Evolutionary conservation across 805 yeast species (phyloP).

Genomic region (Candida dendrica): DNA sequence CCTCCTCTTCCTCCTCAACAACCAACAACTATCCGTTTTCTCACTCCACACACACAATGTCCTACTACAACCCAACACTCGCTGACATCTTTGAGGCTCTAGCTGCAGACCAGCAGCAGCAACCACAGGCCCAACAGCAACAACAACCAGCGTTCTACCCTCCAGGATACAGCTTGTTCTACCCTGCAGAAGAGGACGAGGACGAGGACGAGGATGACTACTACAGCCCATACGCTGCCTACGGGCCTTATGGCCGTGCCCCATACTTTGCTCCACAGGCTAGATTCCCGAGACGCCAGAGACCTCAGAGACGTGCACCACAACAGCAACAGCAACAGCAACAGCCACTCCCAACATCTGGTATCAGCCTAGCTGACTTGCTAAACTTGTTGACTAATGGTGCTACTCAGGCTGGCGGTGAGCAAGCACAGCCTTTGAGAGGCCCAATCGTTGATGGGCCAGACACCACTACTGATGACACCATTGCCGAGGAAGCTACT

Average conservation of each 20-base stretch:
- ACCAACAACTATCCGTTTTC: no score
- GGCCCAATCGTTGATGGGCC: background rate
- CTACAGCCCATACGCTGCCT: background rate
- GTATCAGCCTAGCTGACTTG: background rate
- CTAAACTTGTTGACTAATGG: no score
- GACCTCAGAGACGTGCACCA: background rate
- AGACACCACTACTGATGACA: background rate
- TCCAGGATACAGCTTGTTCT: conserved; percentile 1
- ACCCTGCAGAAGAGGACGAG: conserved; percentile 6
- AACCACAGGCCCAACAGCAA: conserved; percentile 2
- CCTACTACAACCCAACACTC: conserved; percentile 12
- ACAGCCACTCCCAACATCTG: background rate
- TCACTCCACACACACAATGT: conserved; percentile 4
- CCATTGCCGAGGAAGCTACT: background rate
- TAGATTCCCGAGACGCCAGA: background rate
- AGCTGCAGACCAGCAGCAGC: conserved; percentile 8
- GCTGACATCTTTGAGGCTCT: conserved; percentile 17
- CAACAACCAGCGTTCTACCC: background rate
- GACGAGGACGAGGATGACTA: background rate
- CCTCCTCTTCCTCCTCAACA: no score
- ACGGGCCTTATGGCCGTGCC: background rate
- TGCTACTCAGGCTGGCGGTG: background rate
- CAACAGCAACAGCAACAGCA: background rate
- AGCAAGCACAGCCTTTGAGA: background rate
- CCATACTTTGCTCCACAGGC: conserved; percentile 5